A percentile compares a stretch with the other conserved stretches of the same genome.
Evolutionary conservation across 2,329 filamentous ascomycete species (phyloP).

Genomic region (Colletotrichum siamense): DNA sequence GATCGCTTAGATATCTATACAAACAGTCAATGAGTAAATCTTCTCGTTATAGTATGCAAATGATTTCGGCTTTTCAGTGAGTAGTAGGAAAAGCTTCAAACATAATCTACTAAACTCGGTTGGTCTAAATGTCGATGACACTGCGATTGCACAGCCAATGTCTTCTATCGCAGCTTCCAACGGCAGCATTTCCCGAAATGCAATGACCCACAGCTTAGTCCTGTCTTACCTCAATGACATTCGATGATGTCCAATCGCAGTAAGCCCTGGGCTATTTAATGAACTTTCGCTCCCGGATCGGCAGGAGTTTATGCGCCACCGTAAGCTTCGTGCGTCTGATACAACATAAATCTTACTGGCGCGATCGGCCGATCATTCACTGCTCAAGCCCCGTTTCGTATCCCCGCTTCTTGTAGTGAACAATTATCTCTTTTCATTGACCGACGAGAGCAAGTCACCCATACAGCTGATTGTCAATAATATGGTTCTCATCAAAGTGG

Average conservation of each 20-base stretch:
- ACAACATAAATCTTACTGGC: background rate
- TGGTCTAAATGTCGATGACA: background rate
- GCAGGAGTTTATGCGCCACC: background rate
- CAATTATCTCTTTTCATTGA: background rate
- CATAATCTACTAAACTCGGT: no score
- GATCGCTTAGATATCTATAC: background rate
- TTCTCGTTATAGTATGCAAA: background rate
- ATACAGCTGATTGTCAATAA: background rate
- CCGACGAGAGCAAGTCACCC: background rate
- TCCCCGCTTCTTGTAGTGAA: background rate
- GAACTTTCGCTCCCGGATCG: background rate
- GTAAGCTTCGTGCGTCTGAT: background rate
- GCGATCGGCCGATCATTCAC: background rate
- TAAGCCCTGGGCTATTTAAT: background rate
- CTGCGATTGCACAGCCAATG: background rate
- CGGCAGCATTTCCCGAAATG: background rate
- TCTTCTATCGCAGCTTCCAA: background rate
- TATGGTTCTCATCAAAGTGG: background rate
- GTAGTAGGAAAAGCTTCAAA: background rate
- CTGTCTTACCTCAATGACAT: background rate
- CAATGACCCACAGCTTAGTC: background rate
- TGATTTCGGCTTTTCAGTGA: background rate
- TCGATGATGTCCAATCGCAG: background rate
- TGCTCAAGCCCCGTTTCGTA: background rate
- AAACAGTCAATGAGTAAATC: background rate